Evolutionary conservation across 805 yeast species (phyloP).

Genomic region (Lipomyces yamanashiensis): DNA sequence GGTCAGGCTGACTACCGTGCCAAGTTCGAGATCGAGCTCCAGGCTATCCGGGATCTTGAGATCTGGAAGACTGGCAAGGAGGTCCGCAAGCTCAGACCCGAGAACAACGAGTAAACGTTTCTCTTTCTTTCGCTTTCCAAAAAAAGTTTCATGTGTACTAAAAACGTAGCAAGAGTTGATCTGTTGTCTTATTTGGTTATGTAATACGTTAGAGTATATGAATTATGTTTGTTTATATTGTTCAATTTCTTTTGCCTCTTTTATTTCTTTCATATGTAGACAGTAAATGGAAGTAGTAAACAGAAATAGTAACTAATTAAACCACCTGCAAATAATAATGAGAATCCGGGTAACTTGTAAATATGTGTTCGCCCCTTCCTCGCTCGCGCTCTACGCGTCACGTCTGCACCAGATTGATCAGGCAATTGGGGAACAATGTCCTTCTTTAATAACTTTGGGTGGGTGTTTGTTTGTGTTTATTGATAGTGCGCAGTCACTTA

Average conservation of each 20-base stretch:
- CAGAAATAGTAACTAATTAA: neutral
- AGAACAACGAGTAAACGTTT: constrained; percentile 62
- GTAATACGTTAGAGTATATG: neutral
- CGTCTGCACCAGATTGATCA: neutral
- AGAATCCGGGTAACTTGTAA: neutral
- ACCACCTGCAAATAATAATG: neutral
- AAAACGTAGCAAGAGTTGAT: neutral
- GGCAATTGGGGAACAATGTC: constrained; percentile 37
- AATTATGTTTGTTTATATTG: neutral
- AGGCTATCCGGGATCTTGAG: constrained; percentile 94
- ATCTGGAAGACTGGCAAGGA: constrained; percentile 99
- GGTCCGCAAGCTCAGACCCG: constrained; percentile 99
- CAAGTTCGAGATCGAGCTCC: constrained; percentile 90
- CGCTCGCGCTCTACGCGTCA: constrained; percentile 3
- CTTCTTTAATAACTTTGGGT: constrained; percentile 45
- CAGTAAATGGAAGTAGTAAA: neutral
- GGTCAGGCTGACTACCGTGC: constrained; percentile 97
- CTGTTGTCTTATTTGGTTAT: neutral
- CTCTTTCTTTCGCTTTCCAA: neutral
- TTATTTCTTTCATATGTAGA: neutral
- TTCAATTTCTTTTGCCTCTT: neutral
- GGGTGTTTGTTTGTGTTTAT: constrained; percentile 15
- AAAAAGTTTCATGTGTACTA: constrained; percentile 1
- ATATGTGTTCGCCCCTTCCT: neutral
- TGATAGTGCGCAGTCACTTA: neutral